A percentile compares a stretch with the other conserved stretches of the same genome.
These are phyloP conservation scores for Verticillium dahliae DNA, from an alignment of 2,329 filamentous ascomycete genomes.

Conservation along the genomic window DNA sequence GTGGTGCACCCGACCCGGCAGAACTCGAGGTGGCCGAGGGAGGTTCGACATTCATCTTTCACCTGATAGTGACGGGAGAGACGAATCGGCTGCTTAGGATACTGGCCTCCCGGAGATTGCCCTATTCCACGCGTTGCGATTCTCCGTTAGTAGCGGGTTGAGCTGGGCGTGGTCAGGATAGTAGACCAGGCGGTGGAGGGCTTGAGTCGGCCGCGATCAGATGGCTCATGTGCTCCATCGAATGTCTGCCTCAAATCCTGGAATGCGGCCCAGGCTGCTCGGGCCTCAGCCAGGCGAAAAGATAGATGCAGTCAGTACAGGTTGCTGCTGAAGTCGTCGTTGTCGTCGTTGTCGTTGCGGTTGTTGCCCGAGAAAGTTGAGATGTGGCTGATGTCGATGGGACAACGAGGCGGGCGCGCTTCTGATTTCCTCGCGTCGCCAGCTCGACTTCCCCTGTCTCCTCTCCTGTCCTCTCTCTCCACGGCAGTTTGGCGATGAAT, in stretches of 20 bases:
- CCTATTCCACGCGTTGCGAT: background rate
- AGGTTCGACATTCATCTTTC: constrained; percentile 10
- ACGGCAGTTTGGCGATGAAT: no score
- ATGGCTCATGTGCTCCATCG: constrained; percentile 2
- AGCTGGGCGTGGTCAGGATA: background rate
- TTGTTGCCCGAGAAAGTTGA: background rate
- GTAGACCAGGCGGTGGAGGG: background rate
- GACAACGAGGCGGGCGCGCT: background rate
- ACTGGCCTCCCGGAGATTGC: background rate
- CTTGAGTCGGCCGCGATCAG: background rate
- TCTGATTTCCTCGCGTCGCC: background rate
- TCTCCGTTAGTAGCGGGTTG: background rate
- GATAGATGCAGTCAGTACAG: background rate
- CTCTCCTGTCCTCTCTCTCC: background rate
- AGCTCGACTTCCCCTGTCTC: background rate
- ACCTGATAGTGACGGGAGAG: constrained; percentile 9
- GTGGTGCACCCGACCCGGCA: constrained; percentile 22
- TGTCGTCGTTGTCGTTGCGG: background rate
- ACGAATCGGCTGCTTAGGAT: background rate
- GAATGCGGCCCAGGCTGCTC: background rate
- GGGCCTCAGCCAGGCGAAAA: background rate
- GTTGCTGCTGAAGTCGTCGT: background rate
- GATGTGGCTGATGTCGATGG: background rate
- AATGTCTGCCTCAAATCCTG: background rate
- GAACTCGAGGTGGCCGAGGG: constrained; percentile 20